Percentiles rank a stretch among this genome's conserved stretches.
Evolutionary conservation across 768 basidiomycete species (phyloP).

Genomic region (Lactarius evosmus): DNA sequence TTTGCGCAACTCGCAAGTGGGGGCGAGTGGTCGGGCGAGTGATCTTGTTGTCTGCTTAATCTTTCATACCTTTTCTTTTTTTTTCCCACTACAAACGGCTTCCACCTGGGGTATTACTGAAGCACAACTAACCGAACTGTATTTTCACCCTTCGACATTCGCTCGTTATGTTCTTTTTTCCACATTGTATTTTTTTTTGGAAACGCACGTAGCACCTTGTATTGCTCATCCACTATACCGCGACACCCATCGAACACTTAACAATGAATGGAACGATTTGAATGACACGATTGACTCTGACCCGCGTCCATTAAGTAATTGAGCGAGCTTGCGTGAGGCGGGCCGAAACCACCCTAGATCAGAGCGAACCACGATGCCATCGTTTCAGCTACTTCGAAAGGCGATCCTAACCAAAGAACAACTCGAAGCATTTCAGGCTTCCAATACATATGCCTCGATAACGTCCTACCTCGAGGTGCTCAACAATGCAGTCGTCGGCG

Average conservation of each 20-base stretch:
- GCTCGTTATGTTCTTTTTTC: slow-evolving; percentile 4
- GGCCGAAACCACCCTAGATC: not conserved
- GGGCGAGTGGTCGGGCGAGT: slow-evolving; percentile 57
- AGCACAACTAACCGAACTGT: not conserved
- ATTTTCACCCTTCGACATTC: slow-evolving; percentile 17
- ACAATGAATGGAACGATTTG: slow-evolving; percentile 21
- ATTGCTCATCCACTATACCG: slow-evolving; percentile 8
- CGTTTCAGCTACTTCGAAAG: slow-evolving; percentile 59
- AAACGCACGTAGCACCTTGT: slow-evolving; percentile 13
- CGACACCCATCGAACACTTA: slow-evolving; percentile 1
- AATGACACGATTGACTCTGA: not conserved
- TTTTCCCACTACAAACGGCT: not conserved
- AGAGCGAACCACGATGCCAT: slow-evolving; percentile 27
- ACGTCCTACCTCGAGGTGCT: slow-evolving; percentile 68
- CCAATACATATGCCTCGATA: slow-evolving; percentile 64
- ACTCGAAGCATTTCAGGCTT: slow-evolving; percentile 76
- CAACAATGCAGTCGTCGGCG: slow-evolving; percentile 71
- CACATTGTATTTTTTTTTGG: slow-evolving; percentile 4
- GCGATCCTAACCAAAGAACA: slow-evolving; percentile 73
- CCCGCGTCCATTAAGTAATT: not conserved
- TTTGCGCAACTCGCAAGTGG: slow-evolving; percentile 77
- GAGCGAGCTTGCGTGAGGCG: not conserved
- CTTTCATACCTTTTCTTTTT: not conserved
- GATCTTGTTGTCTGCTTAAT: not conserved
- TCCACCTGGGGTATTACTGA: slow-evolving; percentile 19